These are phyloP conservation scores for Aspergillus sergii DNA, from an alignment of 2,329 filamentous ascomycete genomes.

Conservation along the genomic window DNA sequence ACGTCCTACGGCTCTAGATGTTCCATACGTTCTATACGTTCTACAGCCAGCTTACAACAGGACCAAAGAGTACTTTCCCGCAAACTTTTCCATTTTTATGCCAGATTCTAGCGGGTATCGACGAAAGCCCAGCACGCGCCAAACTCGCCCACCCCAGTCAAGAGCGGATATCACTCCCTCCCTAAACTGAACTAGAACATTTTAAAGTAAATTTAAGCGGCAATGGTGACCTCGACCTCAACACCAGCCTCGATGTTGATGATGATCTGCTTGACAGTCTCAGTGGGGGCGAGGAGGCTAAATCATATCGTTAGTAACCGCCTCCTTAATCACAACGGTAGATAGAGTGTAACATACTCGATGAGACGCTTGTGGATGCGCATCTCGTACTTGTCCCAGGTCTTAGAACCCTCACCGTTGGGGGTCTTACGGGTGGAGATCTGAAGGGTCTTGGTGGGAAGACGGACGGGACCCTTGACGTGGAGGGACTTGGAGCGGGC, in stretches of 20 bases:
- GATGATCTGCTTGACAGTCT: slow-evolving; percentile 63
- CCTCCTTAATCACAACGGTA: not conserved
- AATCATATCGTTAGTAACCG: slow-evolving; percentile 16
- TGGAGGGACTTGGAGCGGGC: slow-evolving; percentile 97
- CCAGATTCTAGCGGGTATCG: slow-evolving; percentile 36
- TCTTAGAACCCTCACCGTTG: slow-evolving; percentile 99
- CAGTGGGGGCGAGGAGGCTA: slow-evolving; percentile 91
- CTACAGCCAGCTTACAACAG: not conserved
- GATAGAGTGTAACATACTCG: slow-evolving; percentile 62
- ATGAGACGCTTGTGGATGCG: slow-evolving; percentile 99
- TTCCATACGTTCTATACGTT: not conserved
- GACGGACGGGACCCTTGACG: slow-evolving; percentile 97
- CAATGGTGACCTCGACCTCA: slow-evolving; percentile 57
- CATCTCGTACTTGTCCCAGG: slow-evolving; percentile 99
- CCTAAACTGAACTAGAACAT: slow-evolving; percentile 26
- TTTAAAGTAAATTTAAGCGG: slow-evolving; percentile 45
- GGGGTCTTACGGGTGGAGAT: slow-evolving; percentile 98
- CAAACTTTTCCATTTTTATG: slow-evolving; percentile 34
- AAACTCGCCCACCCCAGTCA: slow-evolving; percentile 20
- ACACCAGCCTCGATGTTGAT: slow-evolving; percentile 58
- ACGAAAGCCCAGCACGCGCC: slow-evolving; percentile 20
- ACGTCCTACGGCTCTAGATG: not conserved
- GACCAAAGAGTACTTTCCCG: slow-evolving; percentile 27
- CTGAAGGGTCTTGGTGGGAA: slow-evolving; percentile 96
- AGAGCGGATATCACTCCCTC: slow-evolving; percentile 27